Evolutionary conservation across 2,329 filamentous ascomycete genomes (phyloP).

Genomic region (Calonectria pteridis): DNA sequence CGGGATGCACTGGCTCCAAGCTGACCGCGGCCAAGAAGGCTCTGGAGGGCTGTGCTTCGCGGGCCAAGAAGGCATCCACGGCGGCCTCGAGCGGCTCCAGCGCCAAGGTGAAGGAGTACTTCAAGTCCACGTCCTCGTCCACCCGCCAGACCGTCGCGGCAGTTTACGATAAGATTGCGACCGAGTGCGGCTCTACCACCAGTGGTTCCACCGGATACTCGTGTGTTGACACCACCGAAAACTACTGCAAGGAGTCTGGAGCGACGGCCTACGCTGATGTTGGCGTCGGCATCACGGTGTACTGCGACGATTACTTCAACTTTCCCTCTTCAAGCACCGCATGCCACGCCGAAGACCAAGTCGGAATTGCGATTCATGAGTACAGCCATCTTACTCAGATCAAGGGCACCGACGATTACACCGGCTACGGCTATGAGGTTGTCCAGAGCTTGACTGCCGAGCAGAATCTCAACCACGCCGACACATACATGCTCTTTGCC

Average conservation of each 20-base stretch:
- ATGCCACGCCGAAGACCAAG: conserved; percentile 75
- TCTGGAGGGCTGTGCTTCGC: conserved; percentile 53
- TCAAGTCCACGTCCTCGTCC: conserved; percentile 61
- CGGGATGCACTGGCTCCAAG: conserved; percentile 62
- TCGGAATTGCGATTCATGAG: conserved; percentile 75
- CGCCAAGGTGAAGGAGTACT: conserved; percentile 65
- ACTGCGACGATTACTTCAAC: conserved; percentile 71
- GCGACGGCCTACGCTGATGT: conserved; percentile 72
- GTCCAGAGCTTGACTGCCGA: conserved; percentile 59
- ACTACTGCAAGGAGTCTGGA: conserved; percentile 56
- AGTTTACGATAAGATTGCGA: conserved; percentile 59
- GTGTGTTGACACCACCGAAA: conserved; percentile 66
- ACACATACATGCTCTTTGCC: conserved; percentile 62
- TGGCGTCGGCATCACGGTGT: conserved; percentile 64
- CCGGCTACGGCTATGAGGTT: conserved; percentile 66
- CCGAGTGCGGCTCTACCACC: conserved; percentile 52
- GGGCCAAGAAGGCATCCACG: conserved; percentile 61
- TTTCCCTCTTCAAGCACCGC: conserved; percentile 60
- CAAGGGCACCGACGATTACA: conserved; percentile 69
- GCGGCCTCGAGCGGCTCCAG: conserved; percentile 61
- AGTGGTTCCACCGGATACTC: conserved; percentile 57
- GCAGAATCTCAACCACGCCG: conserved; percentile 71
- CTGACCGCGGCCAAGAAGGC: conserved; percentile 58
- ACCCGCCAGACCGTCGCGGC: conserved; percentile 37
- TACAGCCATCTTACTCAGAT: conserved; percentile 68